phyloP scores from a whole-genome alignment of 495 filamentous ascomycete genomes.

The Daldinia decipiens region DNA sequence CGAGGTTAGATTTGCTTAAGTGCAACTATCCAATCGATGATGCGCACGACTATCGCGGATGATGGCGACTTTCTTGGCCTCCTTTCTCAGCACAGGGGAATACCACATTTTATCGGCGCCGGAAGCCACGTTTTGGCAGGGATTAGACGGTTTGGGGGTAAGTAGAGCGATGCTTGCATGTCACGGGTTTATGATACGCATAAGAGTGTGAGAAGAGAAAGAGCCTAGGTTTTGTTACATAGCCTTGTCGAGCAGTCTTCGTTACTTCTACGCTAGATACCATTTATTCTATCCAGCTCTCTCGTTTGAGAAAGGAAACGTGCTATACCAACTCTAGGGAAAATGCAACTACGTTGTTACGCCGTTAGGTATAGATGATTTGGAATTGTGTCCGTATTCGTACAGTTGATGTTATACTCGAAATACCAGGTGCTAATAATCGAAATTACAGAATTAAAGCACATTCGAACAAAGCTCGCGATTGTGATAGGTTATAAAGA shows the following conservation, averaged over 20 bases:
- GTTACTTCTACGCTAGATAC: constrained; percentile 31
- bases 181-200: constrained; percentile 22
- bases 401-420: background rate
- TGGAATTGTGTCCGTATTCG: background rate
- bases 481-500: too few relatives aligned
- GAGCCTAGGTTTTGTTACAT: background rate
- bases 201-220: background rate
- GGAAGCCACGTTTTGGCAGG: constrained; percentile 4
- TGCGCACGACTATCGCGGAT: constrained; percentile 15
- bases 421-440: background rate
- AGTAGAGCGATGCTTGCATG: constrained; percentile 23
- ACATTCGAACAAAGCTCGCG: too few relatives aligned
- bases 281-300: constrained; percentile 28
- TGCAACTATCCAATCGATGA: background rate
- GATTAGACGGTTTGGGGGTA: background rate
- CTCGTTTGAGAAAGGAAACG: constrained; percentile 2
- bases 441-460: too few relatives aligned
- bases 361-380: background rate
- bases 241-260: constrained; percentile 2
- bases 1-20: constrained; percentile 76
- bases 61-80: constrained; percentile 6
- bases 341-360: background rate
- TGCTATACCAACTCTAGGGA: background rate
- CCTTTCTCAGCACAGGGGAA: constrained; percentile 15
- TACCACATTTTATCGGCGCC: constrained; percentile 29